Evolutionary conservation across 1,284 basidiomycete genomes (phyloP), one percentile per base, ranked within the genome.

Genomic region (Leccinum griseonigrum): DNA sequence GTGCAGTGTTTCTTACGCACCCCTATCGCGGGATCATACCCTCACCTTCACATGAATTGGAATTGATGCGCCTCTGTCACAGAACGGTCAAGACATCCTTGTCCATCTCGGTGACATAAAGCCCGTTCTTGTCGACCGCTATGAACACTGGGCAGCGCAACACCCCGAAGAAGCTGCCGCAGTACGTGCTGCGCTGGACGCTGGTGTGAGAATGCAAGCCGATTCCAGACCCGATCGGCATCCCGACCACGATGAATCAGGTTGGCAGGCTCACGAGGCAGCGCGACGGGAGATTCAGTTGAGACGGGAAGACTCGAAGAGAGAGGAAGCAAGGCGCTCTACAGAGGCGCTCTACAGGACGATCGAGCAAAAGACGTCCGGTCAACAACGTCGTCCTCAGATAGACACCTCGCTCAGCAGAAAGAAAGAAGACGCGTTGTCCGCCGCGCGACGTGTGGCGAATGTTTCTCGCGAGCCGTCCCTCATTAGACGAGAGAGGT

Each of bases 31-130:
- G 46, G 10, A 56, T 52, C 32, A 28, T 59, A 18, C 40, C 28
- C 46, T 54, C 50, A 22, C 43, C 53, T 52, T 59, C 22, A 34
- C 53, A 36, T 58, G 57, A 50, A 64, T 52, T 26, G 36, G 22
- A 10, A 50, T 73, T 76, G 79, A 66, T 66, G 29, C 46, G 5
- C 43, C 60, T 59, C 48, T 55, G 26, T 65, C 51, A 64, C 67
- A 90, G 88, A 89, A 90, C 62, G 88, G 88, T 11, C 84, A 88
- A 72, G 82, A 87, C 60, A 88, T 89, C 58, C 77, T 90, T 36
- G 76, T 78, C 63, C 76, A 77, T 63, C 79, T 86, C 16, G 73
- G 79, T 36, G 75, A 80, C 36, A 74, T 86, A 52, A 86, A 86
- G 60, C 79, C 79, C 13, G 67, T 72, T 11, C 77, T 86, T 16